Conservation (phyloP, 2,329 filamentous ascomycete species). For the Drechslerella coelobrocha region DNA sequence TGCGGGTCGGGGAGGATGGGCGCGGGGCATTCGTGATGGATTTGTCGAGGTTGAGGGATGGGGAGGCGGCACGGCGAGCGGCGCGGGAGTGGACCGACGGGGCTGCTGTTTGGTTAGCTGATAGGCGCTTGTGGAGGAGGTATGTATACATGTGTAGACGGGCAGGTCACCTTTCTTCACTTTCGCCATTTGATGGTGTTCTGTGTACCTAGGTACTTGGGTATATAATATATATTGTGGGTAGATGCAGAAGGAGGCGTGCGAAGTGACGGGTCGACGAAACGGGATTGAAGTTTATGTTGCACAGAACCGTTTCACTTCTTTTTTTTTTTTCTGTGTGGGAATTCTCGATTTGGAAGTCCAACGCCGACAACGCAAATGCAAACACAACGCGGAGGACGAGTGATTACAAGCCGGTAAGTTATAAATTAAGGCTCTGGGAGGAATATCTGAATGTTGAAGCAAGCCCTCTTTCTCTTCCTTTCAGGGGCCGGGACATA, state of each 20-base stretch:
- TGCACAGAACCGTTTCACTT: constrained; percentile 6
- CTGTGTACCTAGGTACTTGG: background rate
- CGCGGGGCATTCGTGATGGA: constrained; percentile 67
- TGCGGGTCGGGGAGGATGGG: constrained; percentile 55
- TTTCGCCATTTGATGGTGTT: constrained; percentile 44
- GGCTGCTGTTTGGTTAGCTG: constrained; percentile 10
- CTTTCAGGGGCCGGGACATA: no score
- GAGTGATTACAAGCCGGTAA: background rate
- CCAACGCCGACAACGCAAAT: constrained; percentile 26
- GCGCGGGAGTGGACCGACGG: constrained; percentile 69
- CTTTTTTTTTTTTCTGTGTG: constrained; percentile 17
- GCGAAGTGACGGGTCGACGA: background rate
- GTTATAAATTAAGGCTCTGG: background rate
- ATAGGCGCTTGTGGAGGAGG: background rate
- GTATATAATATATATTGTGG: background rate
- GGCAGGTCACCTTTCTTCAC: constrained; percentile 29
- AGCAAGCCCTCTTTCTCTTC: constrained; percentile 1
- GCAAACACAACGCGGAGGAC: constrained; percentile 7
- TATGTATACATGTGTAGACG: background rate
- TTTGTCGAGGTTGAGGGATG: constrained; percentile 74
- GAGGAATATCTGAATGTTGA: background rate
- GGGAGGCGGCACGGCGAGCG: constrained; percentile 74
- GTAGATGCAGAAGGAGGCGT: background rate
- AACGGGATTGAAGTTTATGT: background rate
- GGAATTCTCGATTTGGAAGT: constrained; percentile 6